These are phyloP conservation scores for Oleoguttula mirabilis DNA, from an alignment of 495 filamentous ascomycete species.

Conservation along the genomic window DNA sequence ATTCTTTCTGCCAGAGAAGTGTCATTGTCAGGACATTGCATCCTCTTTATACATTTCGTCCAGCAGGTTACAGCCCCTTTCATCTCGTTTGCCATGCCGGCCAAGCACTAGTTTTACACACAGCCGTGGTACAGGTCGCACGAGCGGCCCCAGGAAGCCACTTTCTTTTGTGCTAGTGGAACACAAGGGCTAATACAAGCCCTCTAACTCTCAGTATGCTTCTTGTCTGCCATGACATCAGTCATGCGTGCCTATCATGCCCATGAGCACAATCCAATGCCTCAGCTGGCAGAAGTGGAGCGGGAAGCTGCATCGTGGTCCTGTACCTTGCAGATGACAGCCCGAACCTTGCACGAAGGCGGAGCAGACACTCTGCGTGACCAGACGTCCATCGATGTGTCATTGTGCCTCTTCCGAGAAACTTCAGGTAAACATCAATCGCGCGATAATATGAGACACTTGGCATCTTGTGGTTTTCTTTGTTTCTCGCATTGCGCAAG, in stretches of 20 bases:
- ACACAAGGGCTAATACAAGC: background rate
- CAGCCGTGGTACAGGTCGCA: background rate
- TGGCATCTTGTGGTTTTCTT: background rate
- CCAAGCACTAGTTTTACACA: slow-evolving; percentile 1
- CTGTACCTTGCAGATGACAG: slow-evolving; percentile 7
- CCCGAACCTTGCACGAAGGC: slow-evolving; percentile 4
- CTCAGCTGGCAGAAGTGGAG: background rate
- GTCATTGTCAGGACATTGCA: background rate
- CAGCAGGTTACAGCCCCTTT: background rate
- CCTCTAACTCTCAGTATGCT: no score
- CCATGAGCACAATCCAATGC: background rate
- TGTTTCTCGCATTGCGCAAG: no score
- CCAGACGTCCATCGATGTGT: slow-evolving; percentile 1
- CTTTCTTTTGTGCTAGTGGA: background rate
- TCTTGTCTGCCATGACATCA: no score
- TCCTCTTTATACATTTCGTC: background rate
- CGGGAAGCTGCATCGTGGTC: background rate
- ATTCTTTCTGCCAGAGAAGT: background rate
- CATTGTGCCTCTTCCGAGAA: background rate
- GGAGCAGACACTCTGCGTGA: background rate
- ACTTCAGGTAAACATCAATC: background rate
- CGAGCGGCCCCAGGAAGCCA: no score
- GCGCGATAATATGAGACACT: background rate
- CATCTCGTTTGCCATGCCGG: no score
- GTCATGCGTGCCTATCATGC: background rate